Conservation (phyloP, 805 yeast genomes). For the Ogataea neopini region DNA sequence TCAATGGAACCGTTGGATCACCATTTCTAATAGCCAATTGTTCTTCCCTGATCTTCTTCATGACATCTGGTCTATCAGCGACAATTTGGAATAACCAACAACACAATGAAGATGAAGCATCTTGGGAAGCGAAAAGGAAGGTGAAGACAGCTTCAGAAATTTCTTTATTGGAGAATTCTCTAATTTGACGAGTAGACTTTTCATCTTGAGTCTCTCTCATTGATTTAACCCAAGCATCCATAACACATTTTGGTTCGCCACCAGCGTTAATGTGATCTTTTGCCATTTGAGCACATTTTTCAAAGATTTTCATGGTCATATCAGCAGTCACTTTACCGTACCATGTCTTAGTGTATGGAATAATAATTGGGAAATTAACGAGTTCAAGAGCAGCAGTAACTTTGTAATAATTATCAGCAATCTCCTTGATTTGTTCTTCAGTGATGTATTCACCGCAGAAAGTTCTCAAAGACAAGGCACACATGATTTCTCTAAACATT, state of each 20-base stretch:
- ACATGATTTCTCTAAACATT: conserved; percentile 92
- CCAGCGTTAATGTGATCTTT: conserved; percentile 76
- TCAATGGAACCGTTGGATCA: conserved; percentile 62
- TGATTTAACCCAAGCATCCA: conserved; percentile 92
- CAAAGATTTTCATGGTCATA: conserved; percentile 90
- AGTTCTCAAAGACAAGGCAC: conserved; percentile 89
- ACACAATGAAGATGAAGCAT: conserved; percentile 94
- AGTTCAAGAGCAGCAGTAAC: conserved; percentile 96
- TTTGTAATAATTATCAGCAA: conserved; percentile 89
- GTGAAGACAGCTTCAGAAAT: conserved; percentile 97
- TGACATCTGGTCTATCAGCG: conserved; percentile 93
- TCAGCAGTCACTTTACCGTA: conserved; percentile 93
- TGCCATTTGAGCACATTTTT: conserved; percentile 82
- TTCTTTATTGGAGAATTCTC: conserved; percentile 87
- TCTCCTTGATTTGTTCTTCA: conserved; percentile 81
- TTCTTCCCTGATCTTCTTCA: conserved; percentile 84
- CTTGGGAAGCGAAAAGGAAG: conserved; percentile 95
- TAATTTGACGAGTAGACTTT: conserved; percentile 54
- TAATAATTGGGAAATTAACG: conserved; percentile 94
- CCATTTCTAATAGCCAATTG: conserved; percentile 81
- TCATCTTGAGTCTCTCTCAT: conserved; percentile 71
- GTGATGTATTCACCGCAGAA: conserved; percentile 96
- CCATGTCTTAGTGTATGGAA: conserved; percentile 98
- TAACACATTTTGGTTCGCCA: conserved; percentile 80
- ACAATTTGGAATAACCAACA: conserved; percentile 98